Evolutionary conservation across 176 grass and related monocot genomes (phyloP).

Genomic region (Musa schizocarpa): DNA sequence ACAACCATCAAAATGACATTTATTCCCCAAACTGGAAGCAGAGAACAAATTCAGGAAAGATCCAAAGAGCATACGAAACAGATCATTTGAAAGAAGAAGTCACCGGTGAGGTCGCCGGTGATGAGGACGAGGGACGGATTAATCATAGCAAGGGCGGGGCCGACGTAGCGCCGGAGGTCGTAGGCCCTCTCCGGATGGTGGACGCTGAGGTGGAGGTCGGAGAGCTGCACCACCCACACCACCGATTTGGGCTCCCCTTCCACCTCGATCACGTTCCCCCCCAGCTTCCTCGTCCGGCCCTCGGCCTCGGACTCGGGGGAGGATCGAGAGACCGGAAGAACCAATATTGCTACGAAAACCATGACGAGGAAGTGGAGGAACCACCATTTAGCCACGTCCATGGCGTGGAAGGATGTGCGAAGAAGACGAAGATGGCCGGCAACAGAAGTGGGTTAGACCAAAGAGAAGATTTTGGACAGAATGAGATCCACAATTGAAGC

Average conservation of each 20-base stretch:
- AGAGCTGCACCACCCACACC: slow-evolving; percentile 80
- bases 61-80: not conserved
- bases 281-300: not conserved
- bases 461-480: not conserved
- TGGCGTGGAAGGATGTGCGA: not conserved
- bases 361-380: not conserved
- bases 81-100: not conserved
- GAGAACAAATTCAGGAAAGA: not conserved
- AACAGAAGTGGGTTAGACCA: not conserved
- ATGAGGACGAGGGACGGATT: slow-evolving; percentile 82
- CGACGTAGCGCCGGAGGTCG: slow-evolving; percentile 76
- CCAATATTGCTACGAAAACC: not conserved
- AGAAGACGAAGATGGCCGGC: not conserved
- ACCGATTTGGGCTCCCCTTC: slow-evolving; percentile 53
- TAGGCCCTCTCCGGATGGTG: slow-evolving; percentile 84
- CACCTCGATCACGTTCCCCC: slow-evolving; percentile 37
- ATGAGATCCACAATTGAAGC: not conserved
- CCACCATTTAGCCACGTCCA: not conserved
- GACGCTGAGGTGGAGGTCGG: slow-evolving; percentile 97
- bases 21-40: not conserved
- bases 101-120: slow-evolving; percentile 94
- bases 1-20: not conserved
- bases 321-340: not conserved
- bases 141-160: slow-evolving; percentile 60
- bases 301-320: slow-evolving; percentile 1